Percentiles rank a stretch among this genome's conserved stretches.
These are phyloP conservation scores for Metschnikowia vanudenii DNA, from an alignment of 805 yeast genomes.

Conservation along the genomic window DNA sequence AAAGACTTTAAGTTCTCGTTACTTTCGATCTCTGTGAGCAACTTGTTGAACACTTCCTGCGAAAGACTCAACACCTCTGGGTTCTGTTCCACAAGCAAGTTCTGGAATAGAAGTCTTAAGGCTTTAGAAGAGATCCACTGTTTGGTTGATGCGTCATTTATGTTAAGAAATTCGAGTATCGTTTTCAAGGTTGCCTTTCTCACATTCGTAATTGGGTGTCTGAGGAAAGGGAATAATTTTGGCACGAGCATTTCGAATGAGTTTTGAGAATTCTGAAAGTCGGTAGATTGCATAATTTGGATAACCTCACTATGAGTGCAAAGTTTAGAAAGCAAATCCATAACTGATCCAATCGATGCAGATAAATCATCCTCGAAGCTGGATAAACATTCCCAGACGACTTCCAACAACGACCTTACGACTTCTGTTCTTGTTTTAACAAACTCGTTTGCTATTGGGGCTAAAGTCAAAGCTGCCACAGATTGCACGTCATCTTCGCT, in stretches of 20 bases:
- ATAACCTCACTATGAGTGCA: slow-evolving; percentile 81
- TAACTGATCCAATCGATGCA: slow-evolving; percentile 92
- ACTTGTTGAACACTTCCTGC: slow-evolving; percentile 52
- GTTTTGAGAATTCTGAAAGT: slow-evolving; percentile 47
- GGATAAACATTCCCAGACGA: slow-evolving; percentile 88
- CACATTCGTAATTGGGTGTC: slow-evolving; percentile 92
- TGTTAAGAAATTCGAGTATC: slow-evolving; percentile 67
- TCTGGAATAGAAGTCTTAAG: slow-evolving; percentile 78
- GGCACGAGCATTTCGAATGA: slow-evolving; percentile 83
- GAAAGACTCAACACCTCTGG: slow-evolving; percentile 65
- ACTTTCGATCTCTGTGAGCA: slow-evolving; percentile 47
- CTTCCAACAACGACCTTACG: slow-evolving; percentile 51
- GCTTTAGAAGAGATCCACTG: slow-evolving; percentile 78
- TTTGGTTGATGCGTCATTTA: slow-evolving; percentile 49
- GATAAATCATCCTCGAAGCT: slow-evolving; percentile 88
- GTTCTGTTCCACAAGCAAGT: slow-evolving; percentile 86
- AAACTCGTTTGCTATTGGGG: slow-evolving; percentile 88
- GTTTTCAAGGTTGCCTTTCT: slow-evolving; percentile 85
- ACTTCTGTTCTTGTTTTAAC: slow-evolving; percentile 59
- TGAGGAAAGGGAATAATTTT: slow-evolving; percentile 81
- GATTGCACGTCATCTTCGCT: slow-evolving; percentile 95
- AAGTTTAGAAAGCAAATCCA: slow-evolving; percentile 86
- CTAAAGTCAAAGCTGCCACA: slow-evolving; percentile 88
- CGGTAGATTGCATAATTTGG: slow-evolving; percentile 63
- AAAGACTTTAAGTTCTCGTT: slow-evolving; percentile 32